A percentile compares a stretch with the other conserved stretches of the same genome.
phyloP scores from a whole-genome alignment of 2,329 filamentous ascomycete genomes.

The Claviceps sp. region DNA sequence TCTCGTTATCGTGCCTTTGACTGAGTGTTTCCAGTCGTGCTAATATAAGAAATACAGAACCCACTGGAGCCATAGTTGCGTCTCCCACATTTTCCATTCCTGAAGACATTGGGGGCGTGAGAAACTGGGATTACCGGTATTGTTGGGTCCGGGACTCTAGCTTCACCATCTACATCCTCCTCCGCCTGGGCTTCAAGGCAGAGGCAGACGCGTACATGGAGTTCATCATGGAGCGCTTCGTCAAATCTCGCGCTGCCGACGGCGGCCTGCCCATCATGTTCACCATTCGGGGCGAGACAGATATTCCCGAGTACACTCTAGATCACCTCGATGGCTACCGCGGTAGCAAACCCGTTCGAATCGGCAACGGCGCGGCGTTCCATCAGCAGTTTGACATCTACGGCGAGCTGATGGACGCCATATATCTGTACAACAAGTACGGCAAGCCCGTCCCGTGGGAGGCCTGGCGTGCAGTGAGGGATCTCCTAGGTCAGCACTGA shows the following conservation, averaged over 20 bases:
- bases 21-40: too few relatives aligned
- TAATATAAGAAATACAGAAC: conserved; percentile 30
- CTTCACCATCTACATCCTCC: conserved; percentile 65
- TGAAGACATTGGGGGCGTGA: conserved; percentile 55
- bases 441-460: conserved; percentile 67
- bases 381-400: conserved; percentile 72
- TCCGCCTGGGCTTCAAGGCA: conserved; percentile 60
- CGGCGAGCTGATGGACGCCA: conserved; percentile 62
- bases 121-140: conserved; percentile 63
- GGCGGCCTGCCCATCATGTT: conserved; percentile 69
- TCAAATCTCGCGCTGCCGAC: conserved; percentile 43
- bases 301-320: conserved; percentile 58
- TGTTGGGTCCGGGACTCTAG: conserved; percentile 67
- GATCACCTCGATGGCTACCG: conserved; percentile 60
- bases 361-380: conserved; percentile 64
- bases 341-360: conserved; percentile 56
- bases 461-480: conserved; percentile 56
- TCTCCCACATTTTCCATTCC: conserved; percentile 67
- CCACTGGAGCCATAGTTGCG: conserved; percentile 64
- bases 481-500: conserved; percentile 40
- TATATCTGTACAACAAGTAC: conserved; percentile 70
- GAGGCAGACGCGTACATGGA: conserved; percentile 69
- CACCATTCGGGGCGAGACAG: conserved; percentile 59
- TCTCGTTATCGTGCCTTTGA: too few relatives aligned
- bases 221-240: conserved; percentile 61